phyloP scores from a whole-genome alignment of 345 rosid genomes.

The Iberis pinnata region DNA sequence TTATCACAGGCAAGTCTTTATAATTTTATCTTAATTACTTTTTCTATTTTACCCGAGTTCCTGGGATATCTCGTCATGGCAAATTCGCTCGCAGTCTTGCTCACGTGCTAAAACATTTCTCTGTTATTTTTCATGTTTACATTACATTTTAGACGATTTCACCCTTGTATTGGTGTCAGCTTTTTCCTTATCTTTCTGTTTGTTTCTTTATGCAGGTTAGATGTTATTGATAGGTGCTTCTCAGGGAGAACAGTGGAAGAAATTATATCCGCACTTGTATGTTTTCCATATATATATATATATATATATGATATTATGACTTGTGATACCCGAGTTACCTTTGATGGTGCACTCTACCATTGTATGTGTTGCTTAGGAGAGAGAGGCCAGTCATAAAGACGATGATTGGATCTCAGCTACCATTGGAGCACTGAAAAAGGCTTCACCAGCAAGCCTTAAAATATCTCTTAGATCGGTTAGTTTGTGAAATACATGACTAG shows the following conservation, averaged over 20 bases:
- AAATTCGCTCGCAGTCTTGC: too few species aligned
- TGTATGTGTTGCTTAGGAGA: conserved; percentile 39
- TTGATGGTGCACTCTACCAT: conserved; percentile 2
- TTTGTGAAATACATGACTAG: neutral
- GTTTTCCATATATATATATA: too few species aligned
- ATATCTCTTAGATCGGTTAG: conserved; percentile 73
- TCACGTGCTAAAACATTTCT: too few species aligned
- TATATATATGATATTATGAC: too few species aligned
- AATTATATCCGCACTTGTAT: conserved; percentile 75
- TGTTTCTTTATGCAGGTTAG: conserved; percentile 44
- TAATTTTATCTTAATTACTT: too few species aligned
- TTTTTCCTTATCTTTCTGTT: conserved; percentile 4
- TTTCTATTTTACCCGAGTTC: too few species aligned
- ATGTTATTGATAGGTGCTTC: conserved; percentile 71
- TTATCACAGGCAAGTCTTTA: too few species aligned
- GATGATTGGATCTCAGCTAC: conserved; percentile 57
- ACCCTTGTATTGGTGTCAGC: too few species aligned
- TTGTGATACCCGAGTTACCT: neutral
- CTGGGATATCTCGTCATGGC: too few species aligned
- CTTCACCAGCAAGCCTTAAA: conserved; percentile 91
- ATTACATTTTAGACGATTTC: too few species aligned
- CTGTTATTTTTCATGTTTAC: too few species aligned
- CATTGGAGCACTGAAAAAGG: conserved; percentile 51
- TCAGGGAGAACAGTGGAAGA: conserved; percentile 65
- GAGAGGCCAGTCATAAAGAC: conserved; percentile 31